phyloP scores from a whole-genome alignment of 768 basidiomycete species.

The Epithele typhae region DNA sequence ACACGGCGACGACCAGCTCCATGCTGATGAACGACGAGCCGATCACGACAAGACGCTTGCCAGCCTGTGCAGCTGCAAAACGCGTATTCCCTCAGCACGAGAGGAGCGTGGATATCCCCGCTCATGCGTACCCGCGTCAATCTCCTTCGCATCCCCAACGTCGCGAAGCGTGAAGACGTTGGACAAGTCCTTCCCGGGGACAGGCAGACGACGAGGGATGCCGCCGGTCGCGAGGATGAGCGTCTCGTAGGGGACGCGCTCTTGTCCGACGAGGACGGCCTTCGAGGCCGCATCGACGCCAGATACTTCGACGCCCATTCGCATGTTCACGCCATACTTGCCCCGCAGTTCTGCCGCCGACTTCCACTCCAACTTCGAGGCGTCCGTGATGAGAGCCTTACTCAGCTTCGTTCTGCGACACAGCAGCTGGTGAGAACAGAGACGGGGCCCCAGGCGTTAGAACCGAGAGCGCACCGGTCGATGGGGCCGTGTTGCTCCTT shows the following conservation, averaged over 20 bases:
- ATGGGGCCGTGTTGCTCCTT: slow-evolving; percentile 79
- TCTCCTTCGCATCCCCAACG: slow-evolving; percentile 65
- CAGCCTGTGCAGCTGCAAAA: slow-evolving; percentile 55
- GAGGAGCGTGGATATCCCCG: no score
- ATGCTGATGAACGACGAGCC: slow-evolving; percentile 91
- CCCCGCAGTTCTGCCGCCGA: slow-evolving; percentile 70
- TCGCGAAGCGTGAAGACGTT: slow-evolving; percentile 76
- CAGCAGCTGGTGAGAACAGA: not conserved
- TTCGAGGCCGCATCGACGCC: slow-evolving; percentile 61
- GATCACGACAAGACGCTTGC: slow-evolving; percentile 75
- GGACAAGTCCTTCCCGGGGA: slow-evolving; percentile 68
- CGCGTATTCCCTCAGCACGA: no score
- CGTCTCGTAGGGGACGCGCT: slow-evolving; percentile 63
- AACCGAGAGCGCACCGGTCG: slow-evolving; percentile 53
- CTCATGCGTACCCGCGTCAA: slow-evolving; percentile 55
- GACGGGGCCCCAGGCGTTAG: not conserved
- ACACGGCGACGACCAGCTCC: slow-evolving; percentile 79
- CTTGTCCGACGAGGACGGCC: slow-evolving; percentile 54
- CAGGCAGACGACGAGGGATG: slow-evolving; percentile 66
- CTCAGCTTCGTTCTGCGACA: slow-evolving; percentile 74
- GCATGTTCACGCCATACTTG: slow-evolving; percentile 65
- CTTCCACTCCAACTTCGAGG: slow-evolving; percentile 72
- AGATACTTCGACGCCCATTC: slow-evolving; percentile 65
- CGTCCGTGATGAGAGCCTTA: slow-evolving; percentile 77
- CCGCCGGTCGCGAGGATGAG: slow-evolving; percentile 80